These are phyloP conservation scores for Heterobasidion parviporum DNA, from an alignment of 1,284 basidiomycete genomes.

Conservation along the genomic window DNA sequence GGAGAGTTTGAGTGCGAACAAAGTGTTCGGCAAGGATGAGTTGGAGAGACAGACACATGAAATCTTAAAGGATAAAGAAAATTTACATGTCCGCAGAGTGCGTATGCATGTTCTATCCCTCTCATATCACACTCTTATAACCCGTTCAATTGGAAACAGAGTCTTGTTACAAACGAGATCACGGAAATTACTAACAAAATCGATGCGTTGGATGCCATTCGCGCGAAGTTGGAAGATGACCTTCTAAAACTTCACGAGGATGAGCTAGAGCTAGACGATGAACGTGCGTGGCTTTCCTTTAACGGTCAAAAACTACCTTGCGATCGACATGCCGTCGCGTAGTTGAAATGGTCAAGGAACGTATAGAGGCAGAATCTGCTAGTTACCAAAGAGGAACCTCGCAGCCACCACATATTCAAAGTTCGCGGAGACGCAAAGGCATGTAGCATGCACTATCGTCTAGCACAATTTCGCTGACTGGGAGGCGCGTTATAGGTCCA, in stretches of 20 bases:
- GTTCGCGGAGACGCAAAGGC: conserved; percentile 76
- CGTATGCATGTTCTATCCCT: conserved; percentile 22
- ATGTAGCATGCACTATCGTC: conserved; percentile 4
- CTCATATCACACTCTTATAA: conserved; percentile 3
- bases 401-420: conserved; percentile 39
- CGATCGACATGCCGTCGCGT: neutral
- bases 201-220: conserved; percentile 74
- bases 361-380: conserved; percentile 61
- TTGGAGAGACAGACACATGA: conserved; percentile 75
- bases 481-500: conserved; percentile 47
- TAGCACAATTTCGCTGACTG: conserved; percentile 12
- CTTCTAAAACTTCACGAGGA: conserved; percentile 89
- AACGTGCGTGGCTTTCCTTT: conserved; percentile 47
- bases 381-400: conserved; percentile 25
- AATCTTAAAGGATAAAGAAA: conserved; percentile 84
- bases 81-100: conserved; percentile 79
- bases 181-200: conserved; percentile 85
- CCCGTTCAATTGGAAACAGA: conserved; percentile 33
- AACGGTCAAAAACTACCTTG: neutral
- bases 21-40: conserved; percentile 76
- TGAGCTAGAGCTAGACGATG: conserved; percentile 92
- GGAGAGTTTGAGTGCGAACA: conserved; percentile 60
- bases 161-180: conserved; percentile 79
- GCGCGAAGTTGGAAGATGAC: conserved; percentile 75
- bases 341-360: conserved; percentile 86